A percentile compares a stretch with the other conserved stretches of the same genome.
Conservation (phyloP, 495 filamentous ascomycete genomes). For the Hypoxylon trugodes region DNA sequence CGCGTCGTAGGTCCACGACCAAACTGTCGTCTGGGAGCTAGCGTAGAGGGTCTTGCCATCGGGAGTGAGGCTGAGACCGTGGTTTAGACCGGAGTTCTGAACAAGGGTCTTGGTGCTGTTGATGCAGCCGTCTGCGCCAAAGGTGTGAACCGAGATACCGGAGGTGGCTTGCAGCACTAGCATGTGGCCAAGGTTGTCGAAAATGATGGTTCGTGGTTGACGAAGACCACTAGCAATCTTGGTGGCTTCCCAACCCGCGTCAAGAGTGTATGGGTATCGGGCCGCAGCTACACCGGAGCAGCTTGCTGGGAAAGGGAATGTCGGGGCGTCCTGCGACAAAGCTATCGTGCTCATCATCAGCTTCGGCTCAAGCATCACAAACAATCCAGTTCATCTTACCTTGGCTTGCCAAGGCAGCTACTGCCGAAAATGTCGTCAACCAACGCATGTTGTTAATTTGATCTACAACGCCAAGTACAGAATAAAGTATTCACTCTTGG, state of each 20-base stretch:
- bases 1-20: constrained; percentile 68
- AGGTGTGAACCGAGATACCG: constrained; percentile 61
- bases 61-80: constrained; percentile 68
- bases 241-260: constrained; percentile 46
- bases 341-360: constrained; percentile 18
- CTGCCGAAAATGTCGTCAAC: constrained; percentile 23
- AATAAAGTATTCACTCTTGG: constrained; percentile 21
- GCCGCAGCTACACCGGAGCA: constrained; percentile 44
- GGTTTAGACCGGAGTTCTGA: constrained; percentile 60
- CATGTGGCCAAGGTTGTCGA: constrained; percentile 51
- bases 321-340: constrained; percentile 33
- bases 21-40: constrained; percentile 63
- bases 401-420: constrained; percentile 34
- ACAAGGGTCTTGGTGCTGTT: constrained; percentile 50
- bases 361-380: neutral
- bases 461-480: constrained; percentile 20
- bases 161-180: constrained; percentile 63
- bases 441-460: constrained; percentile 29
- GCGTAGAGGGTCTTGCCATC: constrained; percentile 72
- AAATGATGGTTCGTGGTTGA: constrained; percentile 45
- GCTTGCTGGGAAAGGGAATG: constrained; percentile 39
- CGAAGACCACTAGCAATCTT: constrained; percentile 47
- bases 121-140: constrained; percentile 62
- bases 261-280: constrained; percentile 39
- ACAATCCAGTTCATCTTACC: constrained; percentile 22